A percentile compares a stretch with the other conserved stretches of the same genome.
Conservation (phyloP, 1,284 basidiomycete genomes). For the Ceratobasidium papillatum region DNA sequence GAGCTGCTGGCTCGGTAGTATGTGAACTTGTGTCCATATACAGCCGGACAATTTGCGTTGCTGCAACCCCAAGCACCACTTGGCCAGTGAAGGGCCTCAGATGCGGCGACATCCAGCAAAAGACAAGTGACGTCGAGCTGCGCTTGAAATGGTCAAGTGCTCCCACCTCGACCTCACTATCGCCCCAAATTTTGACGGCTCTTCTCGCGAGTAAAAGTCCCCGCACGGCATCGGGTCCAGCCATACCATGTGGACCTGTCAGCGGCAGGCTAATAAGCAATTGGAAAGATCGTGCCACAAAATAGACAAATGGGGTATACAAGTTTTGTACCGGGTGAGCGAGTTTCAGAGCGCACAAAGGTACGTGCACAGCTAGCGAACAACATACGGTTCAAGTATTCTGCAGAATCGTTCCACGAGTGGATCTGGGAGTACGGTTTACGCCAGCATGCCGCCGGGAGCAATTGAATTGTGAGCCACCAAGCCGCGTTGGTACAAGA, state of each 20-base stretch:
- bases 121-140: neutral
- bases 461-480: neutral
- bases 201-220: neutral
- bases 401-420: neutral
- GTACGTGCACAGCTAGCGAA: neutral
- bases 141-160: too few relatives aligned
- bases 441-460: neutral
- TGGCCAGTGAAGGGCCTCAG: too few relatives aligned
- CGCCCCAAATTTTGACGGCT: neutral
- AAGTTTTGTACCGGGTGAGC: neutral
- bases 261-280: neutral
- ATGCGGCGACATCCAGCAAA: too few relatives aligned
- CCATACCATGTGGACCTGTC: neutral
- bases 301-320: neutral
- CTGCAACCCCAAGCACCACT: neutral
- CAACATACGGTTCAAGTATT: neutral
- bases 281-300: neutral
- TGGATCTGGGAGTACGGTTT: neutral
- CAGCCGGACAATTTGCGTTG: too few relatives aligned
- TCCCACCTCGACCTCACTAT: too few relatives aligned
- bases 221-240: neutral
- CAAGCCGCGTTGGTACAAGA: conserved; percentile 1
- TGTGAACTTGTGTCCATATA: too few relatives aligned
- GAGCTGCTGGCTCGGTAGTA: too few relatives aligned
- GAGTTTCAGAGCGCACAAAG: neutral